These are phyloP conservation scores for Leccinum olivaceopallidum DNA, from an alignment of 768 basidiomycete species.

Conservation along the genomic window DNA sequence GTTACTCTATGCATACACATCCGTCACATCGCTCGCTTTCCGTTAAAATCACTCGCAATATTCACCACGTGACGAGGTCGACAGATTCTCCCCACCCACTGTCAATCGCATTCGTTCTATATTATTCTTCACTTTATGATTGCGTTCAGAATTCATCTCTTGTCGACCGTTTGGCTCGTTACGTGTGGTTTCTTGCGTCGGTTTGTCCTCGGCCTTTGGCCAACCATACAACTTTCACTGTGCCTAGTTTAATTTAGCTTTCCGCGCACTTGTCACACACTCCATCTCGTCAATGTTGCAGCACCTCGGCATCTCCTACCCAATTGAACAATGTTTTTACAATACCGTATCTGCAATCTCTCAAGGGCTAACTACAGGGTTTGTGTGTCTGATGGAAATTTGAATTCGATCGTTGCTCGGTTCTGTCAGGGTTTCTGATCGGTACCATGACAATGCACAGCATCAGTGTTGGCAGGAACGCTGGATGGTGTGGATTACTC, in stretches of 20 bases:
- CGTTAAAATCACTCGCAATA: constrained; percentile 44
- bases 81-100: constrained; percentile 49
- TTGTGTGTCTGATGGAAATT: constrained; percentile 18
- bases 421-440: constrained; percentile 14
- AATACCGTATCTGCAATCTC: constrained; percentile 33
- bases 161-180: constrained; percentile 39
- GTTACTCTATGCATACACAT: constrained; percentile 59
- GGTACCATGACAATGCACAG: constrained; percentile 18
- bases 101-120: constrained; percentile 59
- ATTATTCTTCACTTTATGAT: constrained; percentile 86
- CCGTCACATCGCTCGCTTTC: constrained; percentile 48
- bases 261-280: constrained; percentile 31
- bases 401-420: constrained; percentile 11
- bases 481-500: background rate
- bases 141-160: constrained; percentile 38
- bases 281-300: constrained; percentile 46
- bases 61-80: constrained; percentile 51
- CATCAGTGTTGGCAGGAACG: constrained; percentile 2
- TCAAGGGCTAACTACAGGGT: constrained; percentile 33
- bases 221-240: constrained; percentile 30
- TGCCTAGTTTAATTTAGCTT: constrained; percentile 35
- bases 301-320: constrained; percentile 41
- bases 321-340: constrained; percentile 42
- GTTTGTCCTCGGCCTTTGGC: constrained; percentile 27
- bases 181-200: constrained; percentile 35